phyloP scores from a whole-genome alignment of 257 asterid species.

The Rehmannia glutinosa region DNA sequence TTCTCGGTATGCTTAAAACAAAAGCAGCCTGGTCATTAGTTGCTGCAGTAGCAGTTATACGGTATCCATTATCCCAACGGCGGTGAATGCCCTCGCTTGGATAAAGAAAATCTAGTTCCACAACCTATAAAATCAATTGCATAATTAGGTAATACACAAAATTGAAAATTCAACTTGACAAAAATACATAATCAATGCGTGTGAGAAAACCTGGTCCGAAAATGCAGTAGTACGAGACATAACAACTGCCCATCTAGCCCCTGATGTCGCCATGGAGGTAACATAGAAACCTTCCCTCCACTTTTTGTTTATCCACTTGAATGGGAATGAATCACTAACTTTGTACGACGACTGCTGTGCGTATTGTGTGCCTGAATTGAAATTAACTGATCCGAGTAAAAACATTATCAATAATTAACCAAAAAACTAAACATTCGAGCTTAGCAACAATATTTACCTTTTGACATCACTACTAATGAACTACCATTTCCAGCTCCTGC shows the following conservation, averaged over 20 bases:
- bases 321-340: slow-evolving; percentile 85
- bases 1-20: slow-evolving; percentile 63
- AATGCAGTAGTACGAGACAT: slow-evolving; percentile 87
- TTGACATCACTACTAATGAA: slow-evolving; percentile 84
- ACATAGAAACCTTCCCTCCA: slow-evolving; percentile 84
- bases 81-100: slow-evolving; percentile 89
- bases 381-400: slow-evolving; percentile 5
- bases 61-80: slow-evolving; percentile 78
- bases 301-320: slow-evolving; percentile 92
- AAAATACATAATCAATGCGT: neutral
- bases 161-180: too few species aligned
- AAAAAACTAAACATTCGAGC: neutral
- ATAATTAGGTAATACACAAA: too few species aligned
- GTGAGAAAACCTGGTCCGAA: slow-evolving; percentile 62
- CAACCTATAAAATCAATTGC: slow-evolving; percentile 62
- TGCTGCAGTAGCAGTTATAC: slow-evolving; percentile 79
- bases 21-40: slow-evolving; percentile 72
- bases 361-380: slow-evolving; percentile 58
- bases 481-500: slow-evolving; percentile 80
- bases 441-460: slow-evolving; percentile 37
- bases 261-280: slow-evolving; percentile 87
- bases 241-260: slow-evolving; percentile 71
- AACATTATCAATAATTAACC: neutral
- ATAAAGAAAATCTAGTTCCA: slow-evolving; percentile 81
- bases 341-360: slow-evolving; percentile 82